Base-by-base conservation (phyloP, 345 rosid species). In the Punica granatum region DNA sequence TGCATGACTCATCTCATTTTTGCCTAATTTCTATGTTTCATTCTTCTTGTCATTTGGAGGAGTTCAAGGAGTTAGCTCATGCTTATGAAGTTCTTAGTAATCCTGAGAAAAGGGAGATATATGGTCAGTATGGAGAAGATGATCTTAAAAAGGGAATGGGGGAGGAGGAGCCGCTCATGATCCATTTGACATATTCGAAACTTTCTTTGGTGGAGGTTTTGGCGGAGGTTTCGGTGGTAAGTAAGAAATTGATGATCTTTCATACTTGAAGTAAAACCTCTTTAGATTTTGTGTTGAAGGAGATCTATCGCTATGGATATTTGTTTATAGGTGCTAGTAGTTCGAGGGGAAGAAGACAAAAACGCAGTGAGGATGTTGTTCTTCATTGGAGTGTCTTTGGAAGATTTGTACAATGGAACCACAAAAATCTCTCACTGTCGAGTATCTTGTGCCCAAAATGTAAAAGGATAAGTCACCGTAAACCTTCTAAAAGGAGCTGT, bases 81-180 rank as follows among this genome's bases (percentile, higher is more conserved):
- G 92, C 92, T 54, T 87, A 85, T 80, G 92, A 87, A 53, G 90
- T 85, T 71, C 84, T 87, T 25, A 82, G 84, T 44, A 88, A 85
- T 72, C 85, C 90, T 3, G 86, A 87, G 67, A 85, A 87, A 74
- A 77, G 90, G 62, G 86, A 87, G 53, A 74, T 79, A 53, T 87
- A 87, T 73, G 89, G 85, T 64, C 82, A 85, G 67, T 87, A 83
- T 60, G 92, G 88, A 21, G 88, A 83, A 77, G 89, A 83, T 75
- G 92, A 79, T 35, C 83, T 87, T 36, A 85, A 85, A 64, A 89
- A 87, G 68, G 92, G 92, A 72, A 83, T 84, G 87, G 92, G 89
- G 88, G 86, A 32, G 83, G 88, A 3, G 82, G 83, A 59, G 67
- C 77, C 37, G 74, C 74, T 59, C 85, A 83, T 65, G 76, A 71